A percentile compares a stretch with the other conserved stretches of the same genome.
Conservation (phyloP, 768 basidiomycete genomes). For the Piloderma croceum region DNA sequence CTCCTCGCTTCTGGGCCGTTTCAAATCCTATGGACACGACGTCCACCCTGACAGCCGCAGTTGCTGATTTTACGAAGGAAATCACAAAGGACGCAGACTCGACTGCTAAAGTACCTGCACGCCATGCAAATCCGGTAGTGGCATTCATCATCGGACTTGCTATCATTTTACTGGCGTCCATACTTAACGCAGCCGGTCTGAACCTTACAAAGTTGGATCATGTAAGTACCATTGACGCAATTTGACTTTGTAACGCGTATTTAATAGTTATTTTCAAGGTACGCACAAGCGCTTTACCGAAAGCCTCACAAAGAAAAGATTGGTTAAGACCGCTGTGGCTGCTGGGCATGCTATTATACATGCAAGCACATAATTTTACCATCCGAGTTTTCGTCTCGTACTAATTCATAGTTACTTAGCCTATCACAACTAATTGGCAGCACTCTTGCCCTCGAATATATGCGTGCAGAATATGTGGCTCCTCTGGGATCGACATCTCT, state of each 20-base stretch:
- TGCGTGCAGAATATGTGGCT: constrained; percentile 96
- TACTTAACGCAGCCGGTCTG: constrained; percentile 89
- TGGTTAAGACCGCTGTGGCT: constrained; percentile 87
- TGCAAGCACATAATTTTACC: constrained; percentile 42
- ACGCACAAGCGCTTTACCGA: constrained; percentile 70
- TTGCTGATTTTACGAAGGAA: not conserved
- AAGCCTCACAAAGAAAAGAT: constrained; percentile 64
- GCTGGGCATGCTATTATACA: constrained; percentile 90
- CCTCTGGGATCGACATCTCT: constrained; percentile 90
- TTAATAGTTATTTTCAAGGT: constrained; percentile 38
- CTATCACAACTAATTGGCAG: constrained; percentile 84
- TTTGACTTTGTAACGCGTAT: not conserved
- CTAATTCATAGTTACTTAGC: constrained; percentile 35
- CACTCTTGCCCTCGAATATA: constrained; percentile 81
- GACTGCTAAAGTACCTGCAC: constrained; percentile 24
- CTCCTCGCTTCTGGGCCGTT: too few relatives aligned
- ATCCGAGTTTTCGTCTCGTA: constrained; percentile 2
- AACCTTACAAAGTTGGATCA: constrained; percentile 95
- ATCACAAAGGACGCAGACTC: constrained; percentile 12
- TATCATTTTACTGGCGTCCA: constrained; percentile 77
- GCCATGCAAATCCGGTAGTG: constrained; percentile 51
- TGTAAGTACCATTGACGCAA: constrained; percentile 36
- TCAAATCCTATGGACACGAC: too few relatives aligned
- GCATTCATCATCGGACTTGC: constrained; percentile 80
- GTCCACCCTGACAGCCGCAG: too few relatives aligned